Base-by-base conservation (phyloP, 352 stramenopile species). In the Stramenopiles sp. region DNA sequence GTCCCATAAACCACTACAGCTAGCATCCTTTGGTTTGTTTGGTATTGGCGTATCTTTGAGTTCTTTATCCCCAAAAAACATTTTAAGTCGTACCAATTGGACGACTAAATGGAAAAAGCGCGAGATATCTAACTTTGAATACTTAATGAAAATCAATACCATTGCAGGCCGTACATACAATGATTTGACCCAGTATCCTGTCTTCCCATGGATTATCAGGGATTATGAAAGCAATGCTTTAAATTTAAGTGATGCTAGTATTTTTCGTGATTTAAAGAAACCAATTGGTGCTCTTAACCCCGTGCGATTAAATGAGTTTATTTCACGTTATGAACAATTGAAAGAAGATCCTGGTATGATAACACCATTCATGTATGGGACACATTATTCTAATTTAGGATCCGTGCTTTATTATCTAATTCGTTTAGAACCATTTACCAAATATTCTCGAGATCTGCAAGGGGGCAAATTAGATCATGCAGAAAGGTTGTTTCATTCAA, bases 401-500 rank as follows among this genome's bases (percentile, higher is more conserved):
- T 96, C 97, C 81, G 95, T 99, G 1, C 87, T 99, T 0, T 97
- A 98, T 84, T 99, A 98, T 83, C 85, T 99, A 31, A 92, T 99
- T 84, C 91, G 97, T 6, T 83, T 99, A n/a, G 95, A 99, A 84
- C 96, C 96, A 7, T 99, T 98, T 85, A 97, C 93, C 0, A 89
- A 93, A 81, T 86, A 43, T 76, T 43, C 65, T 7, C 65, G 31
- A 4, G 32, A 43, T 76, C 85, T 99, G 0, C 96, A 99, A 86
- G 95, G 92, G 76, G 96, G 96, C 6, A 93, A 92, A 32, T 95
- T 97, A 78, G 93, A 97, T 79, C 90, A 94, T 74, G 87, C 92
- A 0, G 93, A 97, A 43, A 90, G 93, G 0, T 84, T 97, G 38
- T 97, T 97, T 83, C 86, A 95, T 80, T 94, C 86, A 7, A 82